These are phyloP conservation scores for Tricholomella constricta DNA, from an alignment of 768 basidiomycete species.

Conservation along the genomic window DNA sequence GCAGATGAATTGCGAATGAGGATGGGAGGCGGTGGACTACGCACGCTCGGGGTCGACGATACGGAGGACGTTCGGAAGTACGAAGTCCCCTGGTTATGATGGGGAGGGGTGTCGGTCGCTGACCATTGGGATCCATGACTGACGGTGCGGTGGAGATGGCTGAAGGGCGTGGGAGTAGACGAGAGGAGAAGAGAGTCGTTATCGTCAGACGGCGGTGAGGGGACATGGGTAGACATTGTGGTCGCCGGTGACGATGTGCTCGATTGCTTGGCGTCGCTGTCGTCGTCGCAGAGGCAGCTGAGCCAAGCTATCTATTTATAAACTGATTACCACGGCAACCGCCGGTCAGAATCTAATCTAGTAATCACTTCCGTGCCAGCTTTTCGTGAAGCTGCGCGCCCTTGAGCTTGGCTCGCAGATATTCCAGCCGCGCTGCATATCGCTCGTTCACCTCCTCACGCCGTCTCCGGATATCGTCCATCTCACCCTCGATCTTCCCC, in stretches of 20 bases:
- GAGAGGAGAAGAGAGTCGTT: constrained; percentile 33
- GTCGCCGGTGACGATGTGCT: constrained; percentile 20
- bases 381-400: constrained; percentile 85
- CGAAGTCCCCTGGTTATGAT: constrained; percentile 71
- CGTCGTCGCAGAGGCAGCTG: constrained; percentile 5
- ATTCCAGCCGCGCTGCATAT: constrained; percentile 78
- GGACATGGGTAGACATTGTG: constrained; percentile 29
- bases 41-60: constrained; percentile 44
- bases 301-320: constrained; percentile 12
- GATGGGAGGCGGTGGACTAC: constrained; percentile 44
- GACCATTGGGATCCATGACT: constrained; percentile 65
- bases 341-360: constrained; percentile 29
- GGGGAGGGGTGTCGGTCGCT: constrained; percentile 55
- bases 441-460: constrained; percentile 70
- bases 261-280: constrained; percentile 1
- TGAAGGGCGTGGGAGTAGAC: constrained; percentile 48
- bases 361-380: constrained; percentile 58
- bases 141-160: constrained; percentile 41
- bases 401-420: constrained; percentile 79
- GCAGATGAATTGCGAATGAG: constrained; percentile 53
- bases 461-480: constrained; percentile 69
- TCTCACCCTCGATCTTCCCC: constrained; percentile 52
- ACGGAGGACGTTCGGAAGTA: constrained; percentile 51
- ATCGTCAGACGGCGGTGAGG: constrained; percentile 35
- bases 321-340: constrained; percentile 22